These are phyloP conservation scores for Nigrospora osmanthi DNA, from an alignment of 2,329 filamentous ascomycete species.

Conservation along the genomic window DNA sequence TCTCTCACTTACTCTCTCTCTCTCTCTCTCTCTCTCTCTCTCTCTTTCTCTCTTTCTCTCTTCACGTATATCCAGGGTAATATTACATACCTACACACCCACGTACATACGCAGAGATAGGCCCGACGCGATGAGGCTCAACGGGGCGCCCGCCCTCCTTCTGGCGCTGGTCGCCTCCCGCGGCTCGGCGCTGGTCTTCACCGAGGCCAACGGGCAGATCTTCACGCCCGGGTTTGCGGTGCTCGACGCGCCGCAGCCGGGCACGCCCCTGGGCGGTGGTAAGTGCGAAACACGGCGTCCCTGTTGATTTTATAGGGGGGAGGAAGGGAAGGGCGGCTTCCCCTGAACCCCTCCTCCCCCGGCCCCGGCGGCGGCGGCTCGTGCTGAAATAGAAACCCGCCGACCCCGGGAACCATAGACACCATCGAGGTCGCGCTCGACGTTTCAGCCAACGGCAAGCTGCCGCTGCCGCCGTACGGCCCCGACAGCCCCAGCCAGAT, in stretches of 20 bases:
- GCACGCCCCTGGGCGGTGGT: conserved; percentile 57
- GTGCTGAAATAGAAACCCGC: neutral
- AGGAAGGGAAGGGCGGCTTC: too few relatives aligned
- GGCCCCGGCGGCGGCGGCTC: too few relatives aligned
- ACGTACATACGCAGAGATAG: too few relatives aligned
- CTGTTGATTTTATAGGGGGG: too few relatives aligned
- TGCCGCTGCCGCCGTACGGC: conserved; percentile 50
- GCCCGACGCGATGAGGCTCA: too few relatives aligned
- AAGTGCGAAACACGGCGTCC: conserved; percentile 16
- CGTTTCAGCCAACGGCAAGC: conserved; percentile 55
- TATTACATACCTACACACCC: too few relatives aligned
- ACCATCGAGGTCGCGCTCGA: conserved; percentile 59
- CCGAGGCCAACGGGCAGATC: conserved; percentile 56
- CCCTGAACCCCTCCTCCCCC: too few relatives aligned
- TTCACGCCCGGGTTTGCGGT: conserved; percentile 63
- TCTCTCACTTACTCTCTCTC: too few relatives aligned
- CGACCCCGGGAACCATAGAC: conserved; percentile 23
- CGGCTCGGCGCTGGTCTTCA: conserved; percentile 37
- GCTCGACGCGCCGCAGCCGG: conserved; percentile 57
- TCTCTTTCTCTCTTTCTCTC: too few relatives aligned
- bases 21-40: too few relatives aligned
- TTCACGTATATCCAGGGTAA: too few relatives aligned
- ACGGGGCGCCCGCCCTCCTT: conserved; percentile 6
- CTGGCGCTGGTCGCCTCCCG: conserved; percentile 19
- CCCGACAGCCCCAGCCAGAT: conserved; percentile 48